Evolutionary conservation across 192 early-diverging fungal genomes (phyloP).

Genomic region (Gonapodya prolifera): DNA sequence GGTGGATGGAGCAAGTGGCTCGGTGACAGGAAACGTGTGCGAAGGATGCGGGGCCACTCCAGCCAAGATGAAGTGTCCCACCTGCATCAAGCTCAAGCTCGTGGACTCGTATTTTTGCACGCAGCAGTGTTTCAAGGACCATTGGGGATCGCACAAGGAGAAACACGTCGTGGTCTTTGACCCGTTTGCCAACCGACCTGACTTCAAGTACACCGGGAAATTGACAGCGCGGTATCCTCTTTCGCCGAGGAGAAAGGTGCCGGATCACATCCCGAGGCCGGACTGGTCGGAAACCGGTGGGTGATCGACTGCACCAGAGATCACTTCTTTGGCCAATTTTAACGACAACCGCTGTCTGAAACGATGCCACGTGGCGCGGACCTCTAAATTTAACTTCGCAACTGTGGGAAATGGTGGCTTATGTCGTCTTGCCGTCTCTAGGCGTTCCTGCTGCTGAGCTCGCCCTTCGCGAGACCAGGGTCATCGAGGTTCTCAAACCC

Average conservation of each 20-base stretch:
- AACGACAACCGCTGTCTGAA: constrained; percentile 33
- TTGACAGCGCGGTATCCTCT: constrained; percentile 60
- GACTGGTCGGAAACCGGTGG: constrained; percentile 36
- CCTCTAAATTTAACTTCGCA: constrained; percentile 25
- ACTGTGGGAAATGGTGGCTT: constrained; percentile 18
- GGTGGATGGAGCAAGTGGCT: constrained; percentile 13
- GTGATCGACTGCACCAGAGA: constrained; percentile 30
- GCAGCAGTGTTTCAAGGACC: constrained; percentile 56
- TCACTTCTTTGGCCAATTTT: constrained; percentile 28
- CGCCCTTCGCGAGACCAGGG: constrained; percentile 41
- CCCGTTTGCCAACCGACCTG: constrained; percentile 31
- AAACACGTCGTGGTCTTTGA: constrained; percentile 31
- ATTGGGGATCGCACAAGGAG: constrained; percentile 31
- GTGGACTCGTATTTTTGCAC: constrained; percentile 61
- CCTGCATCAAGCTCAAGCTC: constrained; percentile 55
- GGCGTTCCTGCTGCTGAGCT: constrained; percentile 69
- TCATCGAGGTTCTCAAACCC: constrained; percentile 53
- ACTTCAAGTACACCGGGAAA: constrained; percentile 46
- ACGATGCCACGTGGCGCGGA: constrained; percentile 22
- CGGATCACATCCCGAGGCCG: constrained; percentile 47
- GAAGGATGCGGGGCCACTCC: constrained; percentile 8
- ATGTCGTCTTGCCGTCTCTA: background rate
- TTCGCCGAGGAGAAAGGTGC: constrained; percentile 52
- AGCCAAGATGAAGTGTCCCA: constrained; percentile 66
- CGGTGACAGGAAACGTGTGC: constrained; percentile 21